Evolutionary conservation across 163 green algal species (phyloP).

Genomic region (Chloromonas sp.): DNA sequence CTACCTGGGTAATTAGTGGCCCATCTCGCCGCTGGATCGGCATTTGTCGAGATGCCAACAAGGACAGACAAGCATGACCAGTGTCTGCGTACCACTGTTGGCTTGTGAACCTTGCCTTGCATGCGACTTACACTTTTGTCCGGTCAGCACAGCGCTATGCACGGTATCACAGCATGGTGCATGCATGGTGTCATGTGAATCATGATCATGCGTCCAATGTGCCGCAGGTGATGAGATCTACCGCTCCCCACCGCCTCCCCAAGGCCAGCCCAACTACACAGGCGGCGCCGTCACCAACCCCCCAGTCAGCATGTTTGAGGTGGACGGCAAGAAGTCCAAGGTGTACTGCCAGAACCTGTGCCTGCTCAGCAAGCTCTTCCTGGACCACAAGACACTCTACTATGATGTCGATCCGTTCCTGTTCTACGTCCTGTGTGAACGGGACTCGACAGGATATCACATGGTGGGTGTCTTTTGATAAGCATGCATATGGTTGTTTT

Average conservation of each 20-base stretch:
- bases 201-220: no score
- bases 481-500: not conserved
- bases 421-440: constrained; percentile 93
- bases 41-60: no score
- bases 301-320: constrained; percentile 85
- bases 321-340: constrained; percentile 81
- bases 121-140: no score
- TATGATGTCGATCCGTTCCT: constrained; percentile 99
- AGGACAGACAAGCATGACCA: no score
- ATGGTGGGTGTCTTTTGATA: constrained; percentile 21
- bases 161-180: not conserved
- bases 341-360: constrained; percentile 98
- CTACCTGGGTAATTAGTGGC: no score
- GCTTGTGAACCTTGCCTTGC: no score
- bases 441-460: constrained; percentile 55
- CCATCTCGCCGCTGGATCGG: no score
- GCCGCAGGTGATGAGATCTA: constrained; percentile 95
- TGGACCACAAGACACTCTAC: constrained; percentile 99
- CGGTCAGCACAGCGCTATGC: no score
- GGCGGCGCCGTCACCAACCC: constrained; percentile 48
- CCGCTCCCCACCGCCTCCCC: constrained; percentile 42
- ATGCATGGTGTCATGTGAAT: not conserved
- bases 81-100: no score
- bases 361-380: constrained; percentile 97
- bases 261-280: constrained; percentile 28